These are phyloP conservation scores for Penicillium silybi DNA, from an alignment of 495 filamentous ascomycete genomes.

Conservation along the genomic window DNA sequence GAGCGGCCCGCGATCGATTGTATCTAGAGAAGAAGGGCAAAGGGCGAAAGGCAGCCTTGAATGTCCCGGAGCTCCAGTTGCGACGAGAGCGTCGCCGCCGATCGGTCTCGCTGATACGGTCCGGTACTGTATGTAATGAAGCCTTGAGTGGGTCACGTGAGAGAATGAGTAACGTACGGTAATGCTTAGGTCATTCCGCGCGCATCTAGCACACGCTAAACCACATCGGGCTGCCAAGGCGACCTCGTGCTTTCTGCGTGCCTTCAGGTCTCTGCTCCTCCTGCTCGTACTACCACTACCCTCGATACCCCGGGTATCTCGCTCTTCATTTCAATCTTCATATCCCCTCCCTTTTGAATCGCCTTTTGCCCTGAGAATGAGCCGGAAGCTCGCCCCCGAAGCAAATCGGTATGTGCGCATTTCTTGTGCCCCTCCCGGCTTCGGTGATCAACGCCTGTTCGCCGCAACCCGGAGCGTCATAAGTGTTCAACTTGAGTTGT, in stretches of 20 bases:
- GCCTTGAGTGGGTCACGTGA: constrained; percentile 7
- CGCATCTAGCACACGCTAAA: constrained; percentile 19
- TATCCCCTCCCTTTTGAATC: not conserved
- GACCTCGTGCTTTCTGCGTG: constrained; percentile 21
- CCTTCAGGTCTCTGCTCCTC: constrained; percentile 12
- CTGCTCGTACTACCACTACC: constrained; percentile 11
- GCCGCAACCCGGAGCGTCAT: constrained; percentile 6
- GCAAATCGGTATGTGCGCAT: constrained; percentile 74
- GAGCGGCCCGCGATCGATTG: constrained; percentile 3
- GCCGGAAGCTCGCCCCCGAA: constrained; percentile 86
- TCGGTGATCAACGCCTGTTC: constrained; percentile 5
- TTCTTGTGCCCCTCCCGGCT: constrained; percentile 32
- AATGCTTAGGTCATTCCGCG: constrained; percentile 10
- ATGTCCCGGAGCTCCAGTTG: constrained; percentile 14
- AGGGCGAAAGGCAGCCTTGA: not conserved
- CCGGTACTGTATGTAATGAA: constrained; percentile 2
- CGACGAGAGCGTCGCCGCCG: constrained; percentile 24
- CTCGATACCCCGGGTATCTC: constrained; percentile 28
- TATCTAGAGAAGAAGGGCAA: not conserved
- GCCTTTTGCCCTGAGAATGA: constrained; percentile 42
- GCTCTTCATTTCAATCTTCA: constrained; percentile 13
- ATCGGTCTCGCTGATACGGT: constrained; percentile 10
- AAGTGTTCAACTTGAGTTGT: not conserved
- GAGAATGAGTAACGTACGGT: constrained; percentile 10
- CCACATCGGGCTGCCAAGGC: constrained; percentile 32